A percentile compares a stretch with the other conserved stretches of the same genome.
phyloP scores from a whole-genome alignment of 2,329 filamentous ascomycete genomes.

The Diplodia mutila region DNA sequence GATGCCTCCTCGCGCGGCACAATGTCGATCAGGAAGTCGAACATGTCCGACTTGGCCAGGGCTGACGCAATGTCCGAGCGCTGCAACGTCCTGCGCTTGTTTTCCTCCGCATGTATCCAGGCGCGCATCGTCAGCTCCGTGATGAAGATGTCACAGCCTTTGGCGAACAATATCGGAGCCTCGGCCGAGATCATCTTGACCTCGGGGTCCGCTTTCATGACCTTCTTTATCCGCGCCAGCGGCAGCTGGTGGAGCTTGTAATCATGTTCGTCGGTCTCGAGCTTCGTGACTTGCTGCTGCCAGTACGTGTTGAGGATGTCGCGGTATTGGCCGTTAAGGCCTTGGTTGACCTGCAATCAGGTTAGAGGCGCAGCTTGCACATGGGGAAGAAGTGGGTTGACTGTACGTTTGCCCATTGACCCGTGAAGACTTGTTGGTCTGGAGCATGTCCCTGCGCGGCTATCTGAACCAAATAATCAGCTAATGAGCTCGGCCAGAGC shows the following conservation, averaged over 20 bases:
- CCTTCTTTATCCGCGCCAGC: slow-evolving; percentile 98
- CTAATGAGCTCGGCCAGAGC: slow-evolving; percentile 27
- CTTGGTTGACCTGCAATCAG: slow-evolving; percentile 79
- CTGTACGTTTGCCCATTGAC: slow-evolving; percentile 88
- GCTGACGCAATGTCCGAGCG: slow-evolving; percentile 96
- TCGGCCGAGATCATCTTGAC: slow-evolving; percentile 99
- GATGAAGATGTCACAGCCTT: slow-evolving; percentile 99
- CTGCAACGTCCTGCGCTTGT: slow-evolving; percentile 94
- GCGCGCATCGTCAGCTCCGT: slow-evolving; percentile 98
- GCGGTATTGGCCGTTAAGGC: slow-evolving; percentile 87
- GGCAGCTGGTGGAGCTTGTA: slow-evolving; percentile 98
- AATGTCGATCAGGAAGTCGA: slow-evolving; percentile 98
- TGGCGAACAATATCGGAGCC: slow-evolving; percentile 95
- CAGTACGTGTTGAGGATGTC: slow-evolving; percentile 98
- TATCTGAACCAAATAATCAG: slow-evolving; percentile 62
- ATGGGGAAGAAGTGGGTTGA: not conserved
- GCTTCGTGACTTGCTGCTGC: slow-evolving; percentile 96
- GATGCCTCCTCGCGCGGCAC: slow-evolving; percentile 93
- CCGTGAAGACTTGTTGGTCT: slow-evolving; percentile 87
- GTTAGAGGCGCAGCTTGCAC: slow-evolving; percentile 31
- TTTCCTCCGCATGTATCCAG: slow-evolving; percentile 99
- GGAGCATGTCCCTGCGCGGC: slow-evolving; percentile 86
- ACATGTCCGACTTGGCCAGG: slow-evolving; percentile 98
- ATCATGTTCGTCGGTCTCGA: slow-evolving; percentile 94
- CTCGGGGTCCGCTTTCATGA: slow-evolving; percentile 99